Evolutionary conservation across 441 rosid genomes (phyloP).

Genomic region (Bocquillonia castaneifolia): DNA sequence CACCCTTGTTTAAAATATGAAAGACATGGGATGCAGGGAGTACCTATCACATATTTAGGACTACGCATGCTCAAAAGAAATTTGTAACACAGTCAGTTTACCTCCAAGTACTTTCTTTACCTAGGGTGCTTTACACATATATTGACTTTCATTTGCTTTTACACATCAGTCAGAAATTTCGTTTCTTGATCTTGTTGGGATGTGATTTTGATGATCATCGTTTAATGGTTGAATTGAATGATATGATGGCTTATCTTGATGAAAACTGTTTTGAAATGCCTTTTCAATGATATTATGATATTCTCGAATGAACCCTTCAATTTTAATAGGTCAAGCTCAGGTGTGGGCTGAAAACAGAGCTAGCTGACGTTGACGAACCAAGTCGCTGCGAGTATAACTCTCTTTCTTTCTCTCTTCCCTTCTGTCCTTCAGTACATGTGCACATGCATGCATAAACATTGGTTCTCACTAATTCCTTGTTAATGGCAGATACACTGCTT

Average conservation of each 20-base stretch:
- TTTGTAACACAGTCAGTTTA: too few species aligned
- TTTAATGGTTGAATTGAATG: not conserved
- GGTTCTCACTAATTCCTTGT: constrained; percentile 11
- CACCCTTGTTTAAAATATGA: not conserved
- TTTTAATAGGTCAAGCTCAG: constrained; percentile 41
- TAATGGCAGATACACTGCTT: constrained; percentile 35
- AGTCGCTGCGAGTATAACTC: constrained; percentile 46
- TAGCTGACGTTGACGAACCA: constrained; percentile 41
- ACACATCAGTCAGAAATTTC: not conserved
- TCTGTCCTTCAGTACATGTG: not conserved
- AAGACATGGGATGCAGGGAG: not conserved
- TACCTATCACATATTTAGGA: too few species aligned
- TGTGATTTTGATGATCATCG: not conserved
- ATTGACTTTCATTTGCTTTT: too few species aligned
- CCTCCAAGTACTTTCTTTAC: too few species aligned
- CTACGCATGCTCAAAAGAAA: too few species aligned
- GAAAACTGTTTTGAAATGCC: not conserved
- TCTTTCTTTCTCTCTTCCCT: not conserved
- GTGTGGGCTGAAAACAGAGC: constrained; percentile 42
- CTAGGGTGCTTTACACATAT: too few species aligned
- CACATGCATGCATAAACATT: not conserved
- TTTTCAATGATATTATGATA: not conserved
- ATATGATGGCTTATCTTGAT: not conserved
- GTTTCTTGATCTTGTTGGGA: not conserved
- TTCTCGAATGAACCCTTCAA: not conserved